A percentile compares a stretch with the other conserved stretches of the same genome.
Evolutionary conservation across 805 yeast species (phyloP).

Genomic region (Babjeviella inositovora): DNA sequence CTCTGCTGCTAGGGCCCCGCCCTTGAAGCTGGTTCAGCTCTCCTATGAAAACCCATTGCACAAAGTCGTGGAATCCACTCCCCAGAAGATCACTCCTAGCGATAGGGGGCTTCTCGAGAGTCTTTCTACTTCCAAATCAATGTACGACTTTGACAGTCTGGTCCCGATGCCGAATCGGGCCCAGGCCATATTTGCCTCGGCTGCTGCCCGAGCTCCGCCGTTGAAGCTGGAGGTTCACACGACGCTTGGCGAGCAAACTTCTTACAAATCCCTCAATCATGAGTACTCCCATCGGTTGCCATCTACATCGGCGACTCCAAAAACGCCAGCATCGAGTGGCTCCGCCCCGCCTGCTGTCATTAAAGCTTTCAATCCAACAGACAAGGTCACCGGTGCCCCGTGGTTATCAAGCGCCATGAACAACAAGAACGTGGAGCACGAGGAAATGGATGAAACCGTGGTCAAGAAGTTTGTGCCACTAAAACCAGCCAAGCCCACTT

Average conservation of each 20-base stretch:
- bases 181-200: background rate
- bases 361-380: conserved; percentile 3
- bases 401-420: conserved; percentile 1
- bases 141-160: background rate
- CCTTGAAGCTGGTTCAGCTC: conserved; percentile 2
- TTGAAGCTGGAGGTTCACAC: conserved; percentile 2
- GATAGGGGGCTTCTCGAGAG: too few relatives aligned
- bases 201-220: conserved; percentile 3
- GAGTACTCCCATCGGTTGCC: background rate
- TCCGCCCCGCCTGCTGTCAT: conserved; percentile 5
- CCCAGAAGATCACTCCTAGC: too few relatives aligned
- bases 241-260: background rate
- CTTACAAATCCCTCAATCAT: too few relatives aligned
- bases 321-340: background rate
- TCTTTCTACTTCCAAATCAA: too few relatives aligned
- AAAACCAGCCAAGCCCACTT: too few relatives aligned
- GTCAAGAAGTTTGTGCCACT: too few relatives aligned
- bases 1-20: conserved; percentile 7
- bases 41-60: background rate
- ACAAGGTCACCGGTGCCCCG: conserved; percentile 3
- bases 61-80: background rate
- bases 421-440: too few relatives aligned
- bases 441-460: too few relatives aligned
- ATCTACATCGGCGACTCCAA: background rate
- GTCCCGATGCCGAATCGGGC: background rate